Evolutionary conservation across 2,329 filamentous ascomycete genomes (phyloP).

Genomic region (Chaetomium globosum): DNA sequence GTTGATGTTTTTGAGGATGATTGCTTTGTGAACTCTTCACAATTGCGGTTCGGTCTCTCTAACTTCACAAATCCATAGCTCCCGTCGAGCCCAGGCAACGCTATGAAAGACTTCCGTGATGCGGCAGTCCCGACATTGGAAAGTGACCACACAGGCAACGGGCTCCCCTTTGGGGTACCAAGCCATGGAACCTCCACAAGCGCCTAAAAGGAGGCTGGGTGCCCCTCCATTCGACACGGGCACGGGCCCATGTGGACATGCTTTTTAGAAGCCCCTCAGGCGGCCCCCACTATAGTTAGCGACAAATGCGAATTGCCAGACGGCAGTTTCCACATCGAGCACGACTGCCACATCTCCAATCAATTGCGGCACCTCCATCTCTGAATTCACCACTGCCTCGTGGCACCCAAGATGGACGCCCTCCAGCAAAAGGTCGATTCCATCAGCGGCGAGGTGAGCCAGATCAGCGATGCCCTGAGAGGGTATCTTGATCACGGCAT

Average conservation of each 20-base stretch:
- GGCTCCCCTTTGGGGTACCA: no score
- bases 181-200: neutral
- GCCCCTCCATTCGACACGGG: neutral
- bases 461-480: slow-evolving; percentile 31
- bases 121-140: no score
- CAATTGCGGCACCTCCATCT: slow-evolving; percentile 18
- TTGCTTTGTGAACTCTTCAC: neutral
- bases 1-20: neutral
- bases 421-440: slow-evolving; percentile 33
- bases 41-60: neutral
- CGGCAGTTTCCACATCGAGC: slow-evolving; percentile 2
- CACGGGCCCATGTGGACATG: slow-evolving; percentile 6
- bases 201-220: slow-evolving; percentile 1
- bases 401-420: slow-evolving; percentile 36
- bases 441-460: slow-evolving; percentile 33
- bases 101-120: neutral
- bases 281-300: neutral
- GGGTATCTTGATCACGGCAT: slow-evolving; percentile 32
- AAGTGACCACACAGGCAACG: no score
- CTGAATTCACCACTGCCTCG: slow-evolving; percentile 26
- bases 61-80: neutral
- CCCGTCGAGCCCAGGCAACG: no score
- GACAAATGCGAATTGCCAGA: neutral
- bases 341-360: slow-evolving; percentile 19
- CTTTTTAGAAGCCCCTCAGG: slow-evolving; percentile 11